Evolutionary conservation across 768 basidiomycete species (phyloP).

Genomic region (Suillus cothurnatus): DNA sequence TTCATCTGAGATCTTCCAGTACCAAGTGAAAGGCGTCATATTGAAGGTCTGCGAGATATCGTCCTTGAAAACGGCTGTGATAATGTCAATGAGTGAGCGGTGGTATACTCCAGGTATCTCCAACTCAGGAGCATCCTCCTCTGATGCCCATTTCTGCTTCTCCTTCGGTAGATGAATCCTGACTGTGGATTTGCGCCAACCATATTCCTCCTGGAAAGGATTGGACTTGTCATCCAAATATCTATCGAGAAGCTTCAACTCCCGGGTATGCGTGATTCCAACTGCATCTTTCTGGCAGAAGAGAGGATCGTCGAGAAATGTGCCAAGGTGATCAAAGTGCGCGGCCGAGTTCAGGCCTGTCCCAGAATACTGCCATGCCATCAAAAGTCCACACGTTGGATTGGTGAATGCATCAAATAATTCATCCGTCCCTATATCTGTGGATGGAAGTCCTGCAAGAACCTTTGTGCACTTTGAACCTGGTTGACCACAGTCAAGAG

Average conservation of each 20-base stretch:
- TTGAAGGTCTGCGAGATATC: neutral
- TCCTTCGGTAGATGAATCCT: slow-evolving; percentile 13
- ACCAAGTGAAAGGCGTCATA: slow-evolving; percentile 7
- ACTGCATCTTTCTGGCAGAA: too few species aligned
- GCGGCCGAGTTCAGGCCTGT: too few species aligned
- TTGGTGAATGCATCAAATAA: slow-evolving; percentile 21
- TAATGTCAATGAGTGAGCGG: slow-evolving; percentile 1
- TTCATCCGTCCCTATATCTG: too few species aligned
- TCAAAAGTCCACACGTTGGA: slow-evolving; percentile 23
- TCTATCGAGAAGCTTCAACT: slow-evolving; percentile 1
- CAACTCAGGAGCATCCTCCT: slow-evolving; percentile 6
- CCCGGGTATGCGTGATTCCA: too few species aligned
- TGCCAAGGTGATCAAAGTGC: too few species aligned
- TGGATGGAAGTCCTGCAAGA: too few species aligned
- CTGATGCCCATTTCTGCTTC: neutral
- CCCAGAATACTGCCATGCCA: slow-evolving; percentile 27
- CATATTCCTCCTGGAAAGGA: slow-evolving; percentile 7
- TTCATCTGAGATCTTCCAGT: slow-evolving; percentile 4
- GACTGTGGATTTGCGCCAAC: slow-evolving; percentile 11
- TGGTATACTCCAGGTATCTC: too few species aligned
- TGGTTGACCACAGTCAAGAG: too few species aligned
- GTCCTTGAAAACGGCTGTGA: slow-evolving; percentile 8
- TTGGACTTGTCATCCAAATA: slow-evolving; percentile 4
- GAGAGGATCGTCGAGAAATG: too few species aligned
- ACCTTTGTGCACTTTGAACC: too few species aligned